Conservation (phyloP, 208 protist genomes). For the Trypanosoma congolense region DNA sequence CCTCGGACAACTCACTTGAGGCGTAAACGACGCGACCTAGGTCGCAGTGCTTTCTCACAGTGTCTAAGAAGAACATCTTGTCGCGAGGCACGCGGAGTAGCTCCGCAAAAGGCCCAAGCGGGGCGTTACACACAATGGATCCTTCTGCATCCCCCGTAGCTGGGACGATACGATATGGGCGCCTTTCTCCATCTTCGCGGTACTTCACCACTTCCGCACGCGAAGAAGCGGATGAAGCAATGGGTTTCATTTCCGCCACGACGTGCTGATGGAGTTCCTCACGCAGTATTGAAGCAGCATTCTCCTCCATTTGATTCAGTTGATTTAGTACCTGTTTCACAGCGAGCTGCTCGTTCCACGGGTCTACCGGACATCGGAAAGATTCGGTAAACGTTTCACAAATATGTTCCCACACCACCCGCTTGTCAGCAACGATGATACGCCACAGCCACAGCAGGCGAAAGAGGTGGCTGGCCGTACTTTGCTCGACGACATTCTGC, state of each 20-base stretch:
- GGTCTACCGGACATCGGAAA: conserved; percentile 34
- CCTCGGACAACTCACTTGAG: conserved; percentile 27
- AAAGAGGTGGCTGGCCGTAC: conserved; percentile 9
- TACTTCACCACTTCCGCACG: neutral
- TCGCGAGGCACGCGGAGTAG: conserved; percentile 71
- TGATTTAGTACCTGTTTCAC: conserved; percentile 62
- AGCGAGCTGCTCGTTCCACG: conserved; percentile 82
- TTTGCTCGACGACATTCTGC: neutral
- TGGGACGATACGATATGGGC: conserved; percentile 7
- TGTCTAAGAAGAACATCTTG: conserved; percentile 62
- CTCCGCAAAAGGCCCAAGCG: conserved; percentile 40
- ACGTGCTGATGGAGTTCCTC: conserved; percentile 39
- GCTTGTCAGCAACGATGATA: conserved; percentile 59
- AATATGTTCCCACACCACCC: conserved; percentile 72
- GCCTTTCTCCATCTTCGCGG: neutral
- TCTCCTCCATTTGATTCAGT: conserved; percentile 14
- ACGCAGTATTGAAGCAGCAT: conserved; percentile 3
- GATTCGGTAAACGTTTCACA: conserved; percentile 23
- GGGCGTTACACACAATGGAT: conserved; percentile 46
- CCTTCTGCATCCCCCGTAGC: conserved; percentile 50
- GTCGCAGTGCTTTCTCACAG: conserved; percentile 41
- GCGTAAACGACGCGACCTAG: conserved; percentile 45
- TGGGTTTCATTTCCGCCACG: conserved; percentile 35
- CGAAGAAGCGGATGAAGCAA: neutral
- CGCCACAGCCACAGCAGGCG: conserved; percentile 34